phyloP scores from a whole-genome alignment of 805 yeast species.

The Zygosaccharomyces gambellarensis region DNA sequence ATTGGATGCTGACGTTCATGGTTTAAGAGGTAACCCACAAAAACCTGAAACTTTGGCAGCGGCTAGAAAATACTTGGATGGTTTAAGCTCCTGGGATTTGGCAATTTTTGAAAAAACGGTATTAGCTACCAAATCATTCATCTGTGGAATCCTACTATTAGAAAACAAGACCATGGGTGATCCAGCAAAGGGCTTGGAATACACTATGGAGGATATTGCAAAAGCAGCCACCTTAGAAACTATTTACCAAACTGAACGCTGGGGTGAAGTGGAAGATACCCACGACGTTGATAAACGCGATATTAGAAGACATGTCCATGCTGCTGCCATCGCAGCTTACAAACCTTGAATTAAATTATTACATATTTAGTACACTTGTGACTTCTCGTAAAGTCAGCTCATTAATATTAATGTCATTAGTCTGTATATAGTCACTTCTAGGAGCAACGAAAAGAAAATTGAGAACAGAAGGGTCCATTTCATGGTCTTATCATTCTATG shows the following conservation, averaged over 20 bases:
- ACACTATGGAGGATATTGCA: constrained; percentile 64
- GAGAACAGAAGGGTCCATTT: not conserved
- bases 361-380: not conserved
- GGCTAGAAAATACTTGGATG: constrained; percentile 59
- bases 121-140: constrained; percentile 76
- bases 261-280: constrained; percentile 99
- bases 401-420: not conserved
- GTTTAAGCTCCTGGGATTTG: constrained; percentile 67
- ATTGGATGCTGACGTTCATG: constrained; percentile 78
- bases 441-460: not conserved
- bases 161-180: constrained; percentile 37
- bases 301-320: constrained; percentile 71
- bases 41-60: constrained; percentile 50
- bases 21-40: constrained; percentile 79
- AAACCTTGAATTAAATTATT: not conserved
- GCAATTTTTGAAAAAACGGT: constrained; percentile 91
- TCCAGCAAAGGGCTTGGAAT: constrained; percentile 27
- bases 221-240: constrained; percentile 77
- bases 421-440: not conserved
- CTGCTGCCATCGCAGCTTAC: constrained; percentile 62
- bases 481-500: constrained; percentile 16
- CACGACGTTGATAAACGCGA: constrained; percentile 97
- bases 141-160: constrained; percentile 69
- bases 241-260: constrained; percentile 74
- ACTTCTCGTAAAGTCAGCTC: not conserved